Evolutionary conservation across 352 stramenopile species (phyloP).

Genomic region (Thalassiosira hispida): DNA sequence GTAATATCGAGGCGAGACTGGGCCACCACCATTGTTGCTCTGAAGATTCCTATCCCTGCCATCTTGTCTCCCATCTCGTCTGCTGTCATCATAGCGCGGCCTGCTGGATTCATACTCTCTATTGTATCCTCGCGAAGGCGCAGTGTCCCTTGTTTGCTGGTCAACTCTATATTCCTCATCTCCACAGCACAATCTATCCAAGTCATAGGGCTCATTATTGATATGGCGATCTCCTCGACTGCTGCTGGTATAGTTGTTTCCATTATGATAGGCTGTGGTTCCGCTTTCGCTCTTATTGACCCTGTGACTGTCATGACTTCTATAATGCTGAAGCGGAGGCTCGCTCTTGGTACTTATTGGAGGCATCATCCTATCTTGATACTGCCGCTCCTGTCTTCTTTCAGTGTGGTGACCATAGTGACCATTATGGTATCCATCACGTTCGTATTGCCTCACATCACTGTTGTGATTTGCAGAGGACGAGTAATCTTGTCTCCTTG

Average conservation of each 20-base stretch:
- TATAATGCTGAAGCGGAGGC: not conserved
- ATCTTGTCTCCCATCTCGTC: not conserved
- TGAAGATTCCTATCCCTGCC: not conserved
- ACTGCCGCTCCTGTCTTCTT: not conserved
- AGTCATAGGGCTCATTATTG: not conserved
- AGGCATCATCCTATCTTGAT: too few relatives aligned
- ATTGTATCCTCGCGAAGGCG: too few relatives aligned
- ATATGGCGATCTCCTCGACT: not conserved
- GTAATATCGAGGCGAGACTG: not conserved
- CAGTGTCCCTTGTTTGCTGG: too few relatives aligned
- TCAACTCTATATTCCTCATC: not conserved
- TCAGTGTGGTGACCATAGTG: not conserved
- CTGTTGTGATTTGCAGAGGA: not conserved
- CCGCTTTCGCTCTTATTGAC: slow-evolving; percentile 15
- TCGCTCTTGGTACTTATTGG: too few relatives aligned
- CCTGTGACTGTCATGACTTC: not conserved
- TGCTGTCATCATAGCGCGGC: not conserved
- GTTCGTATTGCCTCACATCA: not conserved
- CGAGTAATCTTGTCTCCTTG: not conserved
- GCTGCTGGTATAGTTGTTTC: slow-evolving; percentile 1
- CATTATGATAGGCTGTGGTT: not conserved
- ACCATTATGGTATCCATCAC: not conserved
- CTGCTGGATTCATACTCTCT: too few relatives aligned
- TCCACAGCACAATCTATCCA: slow-evolving; percentile 5
- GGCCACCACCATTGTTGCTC: not conserved